Base-by-base conservation (phyloP, 2,329 filamentous ascomycete genomes). In the Xylaria sp. region DNA sequence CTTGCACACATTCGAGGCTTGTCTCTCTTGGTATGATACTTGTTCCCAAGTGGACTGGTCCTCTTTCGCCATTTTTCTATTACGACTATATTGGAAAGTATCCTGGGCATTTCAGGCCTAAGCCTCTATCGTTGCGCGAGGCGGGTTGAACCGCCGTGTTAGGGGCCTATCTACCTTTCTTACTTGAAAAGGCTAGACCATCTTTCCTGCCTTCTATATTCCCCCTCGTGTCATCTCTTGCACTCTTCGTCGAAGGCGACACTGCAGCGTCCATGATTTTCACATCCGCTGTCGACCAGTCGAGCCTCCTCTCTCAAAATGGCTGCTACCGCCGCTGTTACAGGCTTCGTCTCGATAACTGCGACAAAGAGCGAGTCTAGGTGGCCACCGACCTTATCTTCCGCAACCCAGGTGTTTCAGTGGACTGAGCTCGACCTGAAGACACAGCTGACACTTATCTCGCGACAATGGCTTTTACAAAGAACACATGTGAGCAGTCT, bases 231-330 rank as follows among this genome's bases (percentile, higher is more conserved):
- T 68, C 59, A 63, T 66, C 60, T 64, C 61, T 68, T 62, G 60
- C 57, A 63, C 53, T 63, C 54, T 67, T 67, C 66, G 67, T 73
- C 65, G n/a, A 67, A 72, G 71, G 69, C 73, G 61, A 70, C 50
- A 69, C 67, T 59, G 63, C 73, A 81, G 82, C 81, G 81, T 82
- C 83, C 84, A 87, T 87, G 85, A 81, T 81, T 85, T 77, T 81
- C 78, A 80, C 78, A 78, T 74, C 77, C 71, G 72, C 72, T 72
- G 74, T 77, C 77, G 74, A 80, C 73, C 74, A 76, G 72, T 82
- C 78, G 78, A 83, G 80, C 77, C 80, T 78, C 73, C 78, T 80
- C 78, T 81, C 77, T 77, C 83, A 85, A 74, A 77, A 88, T 88
- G 86, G 85, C 86, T 78, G 79, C 84, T n/a, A 31, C 22, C 77